Evolutionary conservation across 768 basidiomycete genomes (phyloP), one percentile per base, ranked within the genome.

Genomic region (Boletus reticuloceps): DNA sequence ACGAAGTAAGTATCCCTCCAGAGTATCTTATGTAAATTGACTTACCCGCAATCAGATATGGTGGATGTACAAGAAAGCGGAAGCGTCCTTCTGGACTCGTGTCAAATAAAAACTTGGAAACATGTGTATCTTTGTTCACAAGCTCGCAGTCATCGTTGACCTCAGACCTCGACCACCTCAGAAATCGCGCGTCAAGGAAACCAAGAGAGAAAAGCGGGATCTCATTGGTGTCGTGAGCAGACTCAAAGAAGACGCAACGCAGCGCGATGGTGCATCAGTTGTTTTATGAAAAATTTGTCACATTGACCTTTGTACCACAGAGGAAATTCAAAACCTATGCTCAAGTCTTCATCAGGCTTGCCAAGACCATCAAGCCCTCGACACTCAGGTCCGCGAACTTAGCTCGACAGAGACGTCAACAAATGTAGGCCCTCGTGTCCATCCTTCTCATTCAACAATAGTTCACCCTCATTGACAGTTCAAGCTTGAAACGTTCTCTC

Each of bases 61-160:
- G 94, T 84, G 84, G 64, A 85, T 92, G 79, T 98, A 98, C 79
- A 97, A 97, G 76, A 88, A 91, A 64, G 94, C 94, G 0, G 85
- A 98, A 64, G 93, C 94, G 0, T 93, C 88, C 0, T 94, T 94
- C 72, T 95, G 93, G 93, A 94, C 92, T 70, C 61, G 64, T 70
- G 42, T 77, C 81, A 1, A 77, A 78, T 47, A 69, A 69, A 27
- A 72, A 72, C 19, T 65, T 89, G 22, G 77, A 85, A 69, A 67
- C 77, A 31, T 80, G 88, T 64, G 63, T 94, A 55, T 65, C 81
- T 6, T 68, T 79, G 0, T 71, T 91, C 6, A 79, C 81, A 12
- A 80, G 64, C 37, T 82, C 86, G 0, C 82, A 87, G 42, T 77
- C 82, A 11, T 77, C 83, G 0, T 86, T 89, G 3, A 83, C 84